phyloP scores from a whole-genome alignment of 2,329 filamentous ascomycete species.

The Apiospora malaysiana region DNA sequence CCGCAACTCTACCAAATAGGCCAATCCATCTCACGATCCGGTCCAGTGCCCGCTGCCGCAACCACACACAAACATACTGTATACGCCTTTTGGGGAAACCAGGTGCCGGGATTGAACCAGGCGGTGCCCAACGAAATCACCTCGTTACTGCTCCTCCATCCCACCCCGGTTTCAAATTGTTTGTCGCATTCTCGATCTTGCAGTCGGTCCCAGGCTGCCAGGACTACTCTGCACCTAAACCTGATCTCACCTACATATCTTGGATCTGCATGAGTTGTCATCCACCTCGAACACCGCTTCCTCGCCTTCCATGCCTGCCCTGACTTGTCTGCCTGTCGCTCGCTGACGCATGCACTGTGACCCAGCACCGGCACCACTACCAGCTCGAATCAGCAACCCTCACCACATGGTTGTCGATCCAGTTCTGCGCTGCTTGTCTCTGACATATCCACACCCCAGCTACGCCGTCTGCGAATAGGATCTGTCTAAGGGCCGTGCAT shows the following conservation, averaged over 20 bases:
- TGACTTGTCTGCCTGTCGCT: not conserved
- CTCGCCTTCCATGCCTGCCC: not conserved
- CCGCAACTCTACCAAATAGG: slow-evolving; percentile 5
- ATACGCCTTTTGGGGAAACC: not conserved
- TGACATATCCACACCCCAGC: not conserved
- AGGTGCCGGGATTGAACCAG: not conserved
- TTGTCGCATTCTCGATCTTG: slow-evolving; percentile 3
- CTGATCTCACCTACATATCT: slow-evolving; percentile 10
- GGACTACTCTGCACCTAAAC: not conserved
- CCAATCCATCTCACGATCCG: slow-evolving; percentile 15
- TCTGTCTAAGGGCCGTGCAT: slow-evolving; percentile 15
- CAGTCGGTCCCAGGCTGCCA: not conserved
- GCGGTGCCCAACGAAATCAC: not conserved
- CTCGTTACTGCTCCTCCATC: not conserved
- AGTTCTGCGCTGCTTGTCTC: slow-evolving; percentile 10
- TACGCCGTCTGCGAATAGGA: not conserved
- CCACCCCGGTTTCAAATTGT: slow-evolving; percentile 12
- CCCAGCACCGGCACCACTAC: not conserved
- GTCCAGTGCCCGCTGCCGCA: not conserved
- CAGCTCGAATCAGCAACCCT: slow-evolving; percentile 9
- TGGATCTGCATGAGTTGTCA: slow-evolving; percentile 7
- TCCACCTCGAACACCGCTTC: slow-evolving; percentile 16
- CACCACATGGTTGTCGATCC: slow-evolving; percentile 1
- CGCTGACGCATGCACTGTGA: slow-evolving; percentile 14
- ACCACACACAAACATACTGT: not conserved